phyloP scores from a whole-genome alignment of 768 basidiomycete species.

The Stropharia rugosoannulata region DNA sequence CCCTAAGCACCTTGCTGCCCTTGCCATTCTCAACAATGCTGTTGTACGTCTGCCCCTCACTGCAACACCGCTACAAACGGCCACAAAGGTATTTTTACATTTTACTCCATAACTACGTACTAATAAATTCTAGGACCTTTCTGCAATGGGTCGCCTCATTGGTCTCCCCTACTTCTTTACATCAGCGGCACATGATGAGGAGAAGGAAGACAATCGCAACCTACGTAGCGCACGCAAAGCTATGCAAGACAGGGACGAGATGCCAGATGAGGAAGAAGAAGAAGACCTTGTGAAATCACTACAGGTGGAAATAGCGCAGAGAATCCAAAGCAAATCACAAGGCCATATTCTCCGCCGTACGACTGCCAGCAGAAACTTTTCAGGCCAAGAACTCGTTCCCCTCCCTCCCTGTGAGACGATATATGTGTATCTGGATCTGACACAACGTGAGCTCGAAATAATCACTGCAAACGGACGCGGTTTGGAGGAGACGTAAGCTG shows the following conservation, averaged over 20 bases:
- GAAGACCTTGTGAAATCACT: conserved; percentile 6
- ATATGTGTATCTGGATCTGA: conserved; percentile 10
- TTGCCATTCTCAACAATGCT: conserved; percentile 9
- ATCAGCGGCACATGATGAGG: conserved; percentile 13
- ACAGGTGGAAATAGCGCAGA: conserved; percentile 5
- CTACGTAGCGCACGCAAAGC: conserved; percentile 14
- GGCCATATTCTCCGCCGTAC: conserved; percentile 20
- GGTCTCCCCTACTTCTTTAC: conserved; percentile 26
- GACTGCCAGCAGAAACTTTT: conserved; percentile 8
- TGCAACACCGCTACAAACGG: conserved; percentile 29
- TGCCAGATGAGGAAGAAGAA: conserved; percentile 4
- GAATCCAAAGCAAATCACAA: conserved; percentile 17
- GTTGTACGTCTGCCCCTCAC: conserved; percentile 19
- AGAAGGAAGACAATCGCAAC: conserved; percentile 16
- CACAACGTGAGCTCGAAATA: conserved; percentile 18
- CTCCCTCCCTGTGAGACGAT: conserved; percentile 11
- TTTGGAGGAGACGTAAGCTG: conserved; percentile 16
- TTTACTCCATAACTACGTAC: not conserved
- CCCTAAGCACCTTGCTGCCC: conserved; percentile 12
- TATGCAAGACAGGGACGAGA: not conserved
- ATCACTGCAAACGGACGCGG: conserved; percentile 9
- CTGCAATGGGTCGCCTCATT: conserved; percentile 23
- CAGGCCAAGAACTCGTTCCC: conserved; percentile 12
- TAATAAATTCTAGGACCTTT: conserved; percentile 20
- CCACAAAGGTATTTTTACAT: conserved; percentile 15